Evolutionary conservation across 2,329 filamentous ascomycete species (phyloP).

Genomic region (Fusarium sp.): DNA sequence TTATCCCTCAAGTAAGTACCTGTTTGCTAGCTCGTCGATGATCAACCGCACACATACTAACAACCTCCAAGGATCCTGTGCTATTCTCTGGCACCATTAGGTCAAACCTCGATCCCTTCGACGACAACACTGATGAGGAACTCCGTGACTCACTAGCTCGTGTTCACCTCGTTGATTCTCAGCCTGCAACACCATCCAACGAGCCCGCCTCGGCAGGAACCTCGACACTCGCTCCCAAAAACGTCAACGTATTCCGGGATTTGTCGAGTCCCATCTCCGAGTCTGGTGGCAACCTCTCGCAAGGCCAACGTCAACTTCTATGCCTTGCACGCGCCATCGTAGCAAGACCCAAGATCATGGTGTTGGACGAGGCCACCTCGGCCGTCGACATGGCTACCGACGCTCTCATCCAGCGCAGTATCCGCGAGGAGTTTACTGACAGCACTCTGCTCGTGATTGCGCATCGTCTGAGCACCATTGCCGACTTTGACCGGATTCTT

Average conservation of each 20-base stretch:
- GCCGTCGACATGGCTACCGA: constrained; percentile 82
- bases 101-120: constrained; percentile 79
- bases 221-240: constrained; percentile 52
- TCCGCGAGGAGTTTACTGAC: constrained; percentile 73
- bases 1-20: constrained; percentile 69
- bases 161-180: constrained; percentile 68
- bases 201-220: constrained; percentile 50
- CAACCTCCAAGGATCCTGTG: constrained; percentile 68
- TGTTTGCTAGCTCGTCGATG: background rate
- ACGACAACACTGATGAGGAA: constrained; percentile 71
- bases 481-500: constrained; percentile 76
- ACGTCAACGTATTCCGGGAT: constrained; percentile 70
- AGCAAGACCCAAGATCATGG: constrained; percentile 75
- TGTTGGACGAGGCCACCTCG: constrained; percentile 80
- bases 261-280: constrained; percentile 71
- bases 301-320: constrained; percentile 78
- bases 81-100: constrained; percentile 81
- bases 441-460: constrained; percentile 77
- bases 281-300: constrained; percentile 76
- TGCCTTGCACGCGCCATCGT: constrained; percentile 78
- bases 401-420: constrained; percentile 73
- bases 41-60: constrained; percentile 14
- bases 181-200: constrained; percentile 50
- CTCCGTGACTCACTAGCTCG: constrained; percentile 73
- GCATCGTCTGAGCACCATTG: constrained; percentile 77